Conservation (phyloP, 495 filamentous ascomycete genomes). For the Hypoxylon subgilvum region DNA sequence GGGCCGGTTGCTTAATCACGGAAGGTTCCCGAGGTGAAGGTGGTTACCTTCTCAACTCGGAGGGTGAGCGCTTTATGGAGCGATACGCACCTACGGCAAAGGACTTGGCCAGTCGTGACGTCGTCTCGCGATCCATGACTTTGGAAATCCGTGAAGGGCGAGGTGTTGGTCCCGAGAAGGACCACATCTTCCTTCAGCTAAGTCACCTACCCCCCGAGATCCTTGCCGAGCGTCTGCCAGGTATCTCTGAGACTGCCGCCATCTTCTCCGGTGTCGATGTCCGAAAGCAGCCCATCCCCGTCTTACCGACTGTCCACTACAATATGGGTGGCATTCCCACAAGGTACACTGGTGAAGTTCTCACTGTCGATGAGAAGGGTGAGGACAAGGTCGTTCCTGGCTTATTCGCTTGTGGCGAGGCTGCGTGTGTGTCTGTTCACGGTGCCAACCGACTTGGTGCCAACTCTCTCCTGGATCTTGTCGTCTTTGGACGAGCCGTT, state of each 20-base stretch:
- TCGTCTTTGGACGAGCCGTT: conserved; percentile 96
- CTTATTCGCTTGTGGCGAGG: conserved; percentile 95
- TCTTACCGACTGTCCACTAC: conserved; percentile 97
- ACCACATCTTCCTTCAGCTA: conserved; percentile 96
- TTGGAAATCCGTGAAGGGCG: conserved; percentile 96
- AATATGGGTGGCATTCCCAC: conserved; percentile 99
- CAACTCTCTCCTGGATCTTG: conserved; percentile 95
- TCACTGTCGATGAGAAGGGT: conserved; percentile 80
- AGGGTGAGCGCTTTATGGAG: conserved; percentile 99
- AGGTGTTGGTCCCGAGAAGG: conserved; percentile 94
- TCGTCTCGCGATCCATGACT: conserved; percentile 96
- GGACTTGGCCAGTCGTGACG: conserved; percentile 91
- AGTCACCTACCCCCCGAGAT: conserved; percentile 90
- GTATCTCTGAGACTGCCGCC: conserved; percentile 96
- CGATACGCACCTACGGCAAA: conserved; percentile 96
- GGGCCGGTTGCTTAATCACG: conserved; percentile 96
- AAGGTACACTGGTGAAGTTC: conserved; percentile 92
- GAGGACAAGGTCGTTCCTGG: conserved; percentile 93
- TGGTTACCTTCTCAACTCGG: conserved; percentile 93
- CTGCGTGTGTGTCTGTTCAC: conserved; percentile 95
- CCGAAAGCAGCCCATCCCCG: conserved; percentile 93
- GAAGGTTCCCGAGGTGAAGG: conserved; percentile 98
- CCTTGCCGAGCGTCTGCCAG: conserved; percentile 93
- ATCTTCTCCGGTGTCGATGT: conserved; percentile 98
- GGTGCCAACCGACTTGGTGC: conserved; percentile 96